Evolutionary conservation across 768 basidiomycete genomes (phyloP).

Genomic region (Ramaria rubella): DNA sequence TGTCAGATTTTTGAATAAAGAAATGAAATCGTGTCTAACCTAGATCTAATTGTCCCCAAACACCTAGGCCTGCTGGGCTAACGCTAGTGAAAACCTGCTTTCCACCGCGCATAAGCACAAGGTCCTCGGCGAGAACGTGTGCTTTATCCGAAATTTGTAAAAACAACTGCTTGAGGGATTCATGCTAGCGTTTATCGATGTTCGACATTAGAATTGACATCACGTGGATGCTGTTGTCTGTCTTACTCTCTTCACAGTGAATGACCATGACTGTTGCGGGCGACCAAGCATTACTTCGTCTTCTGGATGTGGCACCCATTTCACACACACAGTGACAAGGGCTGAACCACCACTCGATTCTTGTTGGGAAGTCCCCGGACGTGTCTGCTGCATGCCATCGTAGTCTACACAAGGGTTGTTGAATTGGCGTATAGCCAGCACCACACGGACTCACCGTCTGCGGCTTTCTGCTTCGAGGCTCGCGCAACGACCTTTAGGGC

Average conservation of each 20-base stretch:
- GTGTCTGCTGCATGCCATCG: conserved; percentile 12
- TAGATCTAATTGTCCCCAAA: conserved; percentile 64
- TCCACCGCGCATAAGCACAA: conserved; percentile 56
- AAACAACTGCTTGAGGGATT: conserved; percentile 58
- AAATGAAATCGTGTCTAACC: conserved; percentile 35
- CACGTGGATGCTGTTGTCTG: neutral
- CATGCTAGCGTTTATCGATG: conserved; percentile 37
- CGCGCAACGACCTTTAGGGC: neutral
- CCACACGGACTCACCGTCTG: conserved; percentile 18
- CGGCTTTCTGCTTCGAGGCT: neutral
- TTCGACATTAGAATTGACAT: neutral
- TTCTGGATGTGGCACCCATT: conserved; percentile 62
- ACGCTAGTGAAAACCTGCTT: conserved; percentile 64
- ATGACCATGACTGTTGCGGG: conserved; percentile 36
- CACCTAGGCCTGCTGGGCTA: conserved; percentile 55
- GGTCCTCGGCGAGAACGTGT: conserved; percentile 38
- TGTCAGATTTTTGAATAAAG: neutral
- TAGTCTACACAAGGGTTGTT: conserved; percentile 15
- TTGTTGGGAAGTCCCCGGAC: neutral
- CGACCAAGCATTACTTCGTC: conserved; percentile 30
- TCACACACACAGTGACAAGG: conserved; percentile 46
- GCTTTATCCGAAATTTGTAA: conserved; percentile 61
- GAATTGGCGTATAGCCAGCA: conserved; percentile 19
- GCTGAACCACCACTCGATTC: conserved; percentile 27
- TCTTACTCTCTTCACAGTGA: conserved; percentile 19